Evolutionary conservation across 352 stramenopile species (phyloP).

Genomic region (Phytophthora citrophthora): DNA sequence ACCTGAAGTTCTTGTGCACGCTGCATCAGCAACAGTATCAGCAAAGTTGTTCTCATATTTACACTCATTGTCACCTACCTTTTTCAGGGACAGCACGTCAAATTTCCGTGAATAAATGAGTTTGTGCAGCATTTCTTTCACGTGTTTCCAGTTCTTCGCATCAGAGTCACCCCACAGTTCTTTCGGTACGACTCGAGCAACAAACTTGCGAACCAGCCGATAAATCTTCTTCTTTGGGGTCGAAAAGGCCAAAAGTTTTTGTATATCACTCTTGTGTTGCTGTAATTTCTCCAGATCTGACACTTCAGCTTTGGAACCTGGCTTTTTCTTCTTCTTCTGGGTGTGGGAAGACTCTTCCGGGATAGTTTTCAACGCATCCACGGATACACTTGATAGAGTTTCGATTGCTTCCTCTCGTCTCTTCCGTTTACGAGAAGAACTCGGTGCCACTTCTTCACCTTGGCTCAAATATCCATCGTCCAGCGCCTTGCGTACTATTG

Average conservation of each 20-base stretch:
- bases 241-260: slow-evolving; percentile 42
- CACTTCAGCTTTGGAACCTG: neutral
- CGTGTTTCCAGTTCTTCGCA: slow-evolving; percentile 58
- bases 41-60: neutral
- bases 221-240: slow-evolving; percentile 56
- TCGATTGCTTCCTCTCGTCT: slow-evolving; percentile 54
- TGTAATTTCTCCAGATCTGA: slow-evolving; percentile 48
- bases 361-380: neutral
- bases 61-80: slow-evolving; percentile 32
- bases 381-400: slow-evolving; percentile 46
- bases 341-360: neutral
- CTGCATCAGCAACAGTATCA: slow-evolving; percentile 20
- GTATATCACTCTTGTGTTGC: slow-evolving; percentile 59
- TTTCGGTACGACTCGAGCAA: slow-evolving; percentile 62
- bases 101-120: slow-evolving; percentile 65
- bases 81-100: slow-evolving; percentile 60
- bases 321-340: slow-evolving; percentile 21
- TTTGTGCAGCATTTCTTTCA: slow-evolving; percentile 53
- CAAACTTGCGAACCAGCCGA: slow-evolving; percentile 58
- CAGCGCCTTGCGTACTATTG: slow-evolving; percentile 37
- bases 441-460: slow-evolving; percentile 29
- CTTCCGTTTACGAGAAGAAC: slow-evolving; percentile 51
- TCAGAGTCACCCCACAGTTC: slow-evolving; percentile 49
- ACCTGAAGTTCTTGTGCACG: slow-evolving; percentile 48
- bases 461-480: slow-evolving; percentile 73